These are phyloP conservation scores for Setaria viridis DNA, from an alignment of 202 grass and related monocot genomes.

Conservation along the genomic window DNA sequence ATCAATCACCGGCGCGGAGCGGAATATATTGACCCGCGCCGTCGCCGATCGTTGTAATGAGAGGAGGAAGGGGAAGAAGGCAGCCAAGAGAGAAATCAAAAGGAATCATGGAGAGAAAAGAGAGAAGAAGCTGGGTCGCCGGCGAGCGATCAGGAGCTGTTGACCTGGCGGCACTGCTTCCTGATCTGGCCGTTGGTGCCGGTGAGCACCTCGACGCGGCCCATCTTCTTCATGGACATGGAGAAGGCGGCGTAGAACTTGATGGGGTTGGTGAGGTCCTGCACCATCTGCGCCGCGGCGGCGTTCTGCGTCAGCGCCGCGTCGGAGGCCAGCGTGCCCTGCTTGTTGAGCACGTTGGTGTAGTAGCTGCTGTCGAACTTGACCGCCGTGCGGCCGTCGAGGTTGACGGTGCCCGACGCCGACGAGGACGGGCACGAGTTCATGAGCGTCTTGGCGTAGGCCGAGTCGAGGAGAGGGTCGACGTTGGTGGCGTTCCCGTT, in stretches of 20 bases:
- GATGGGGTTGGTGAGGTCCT: slow-evolving; percentile 54
- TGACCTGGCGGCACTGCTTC: slow-evolving; percentile 64
- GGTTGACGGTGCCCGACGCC: slow-evolving; percentile 23
- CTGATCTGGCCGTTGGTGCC: slow-evolving; percentile 58
- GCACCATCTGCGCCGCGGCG: slow-evolving; percentile 51
- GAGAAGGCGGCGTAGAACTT: slow-evolving; percentile 77
- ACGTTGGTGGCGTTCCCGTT: slow-evolving; percentile 51
- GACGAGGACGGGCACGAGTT: slow-evolving; percentile 51
- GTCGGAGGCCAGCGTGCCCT: slow-evolving; percentile 71
- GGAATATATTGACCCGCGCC: slow-evolving; percentile 49
- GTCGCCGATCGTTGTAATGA: not conserved
- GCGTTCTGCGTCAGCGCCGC: slow-evolving; percentile 65
- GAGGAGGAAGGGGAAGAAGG: not conserved
- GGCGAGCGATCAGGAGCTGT: slow-evolving; percentile 45
- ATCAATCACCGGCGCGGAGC: not conserved
- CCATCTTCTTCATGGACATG: slow-evolving; percentile 93
- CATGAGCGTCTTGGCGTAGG: slow-evolving; percentile 61
- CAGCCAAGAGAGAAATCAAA: slow-evolving; percentile 9
- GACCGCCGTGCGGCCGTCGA: slow-evolving; percentile 52
- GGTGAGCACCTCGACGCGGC: slow-evolving; percentile 61
- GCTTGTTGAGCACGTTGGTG: slow-evolving; percentile 51
- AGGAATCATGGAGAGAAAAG: too few relatives aligned
- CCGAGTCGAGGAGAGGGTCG: slow-evolving; percentile 63
- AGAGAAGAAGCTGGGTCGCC: not conserved
- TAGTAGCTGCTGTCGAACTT: slow-evolving; percentile 68